Base-by-base conservation (phyloP, 106 monocot genomes). In the Allium cepa region DNA sequence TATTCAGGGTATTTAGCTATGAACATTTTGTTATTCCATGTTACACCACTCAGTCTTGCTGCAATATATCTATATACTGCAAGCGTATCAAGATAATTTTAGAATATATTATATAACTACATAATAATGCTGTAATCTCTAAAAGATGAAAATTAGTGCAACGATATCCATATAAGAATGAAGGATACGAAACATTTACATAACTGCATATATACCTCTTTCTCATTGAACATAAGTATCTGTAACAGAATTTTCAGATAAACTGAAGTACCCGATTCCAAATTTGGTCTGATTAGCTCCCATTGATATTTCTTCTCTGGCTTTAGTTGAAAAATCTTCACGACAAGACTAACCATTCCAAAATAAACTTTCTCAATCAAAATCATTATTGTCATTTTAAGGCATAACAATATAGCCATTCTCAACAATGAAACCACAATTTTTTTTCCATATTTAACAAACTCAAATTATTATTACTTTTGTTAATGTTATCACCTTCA, bases 171-270 rank as follows among this genome's bases (percentile, higher is more conserved):
- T 2, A 36, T 36, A 36, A 36, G 36, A 36, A 36, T 36, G 36
- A 4, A 36, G 4, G 36, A 36, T 36, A 36, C 4, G n/a, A 4
- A 4, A 36, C 1, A 1, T 36, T 36, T 36, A 4, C 36, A 36
- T 36, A 36, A 36, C 4, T 36, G 36, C 36, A 36, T 36, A 36
- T 4, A 36, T 36, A 78, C 78, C 78, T 78, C 78, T 57, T 63
- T 78, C 62, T 78, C 78, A 73, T 78, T 78, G 78, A 64, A 78
- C 78, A 78, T 72, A 9, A 72, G 78, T 8, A 78, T 73, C 53
- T 78, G 78, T 1, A 78, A 22, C 15, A 78, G 78, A 4, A 78
- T 72, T 68, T 68, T 72, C 2, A 72, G 78, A 27, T 68, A 73
- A n/a, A 60, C 60, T 8, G 8, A 49, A 45, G 8, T 36, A 26